Percentiles rank a stretch among this genome's conserved stretches.
Evolutionary conservation across 139 green algal genomes (phyloP).

Genomic region (Picochlorum sp.): DNA sequence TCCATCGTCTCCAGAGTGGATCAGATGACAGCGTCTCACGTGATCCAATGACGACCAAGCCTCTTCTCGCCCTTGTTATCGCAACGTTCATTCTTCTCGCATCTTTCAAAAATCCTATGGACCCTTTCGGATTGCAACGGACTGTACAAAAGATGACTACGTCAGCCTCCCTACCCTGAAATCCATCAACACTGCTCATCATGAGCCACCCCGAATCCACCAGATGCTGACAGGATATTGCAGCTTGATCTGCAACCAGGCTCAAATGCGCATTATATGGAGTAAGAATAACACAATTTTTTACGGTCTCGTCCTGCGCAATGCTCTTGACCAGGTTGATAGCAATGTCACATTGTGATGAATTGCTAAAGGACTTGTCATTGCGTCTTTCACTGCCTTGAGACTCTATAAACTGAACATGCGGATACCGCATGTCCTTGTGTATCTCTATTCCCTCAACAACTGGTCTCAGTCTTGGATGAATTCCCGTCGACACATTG

Average conservation of each 20-base stretch:
- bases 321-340: slow-evolving; percentile 27
- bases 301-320: slow-evolving; percentile 24
- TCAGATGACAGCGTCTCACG: slow-evolving; percentile 2
- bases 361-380: not conserved
- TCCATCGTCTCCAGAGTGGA: slow-evolving; percentile 34
- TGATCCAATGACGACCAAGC: slow-evolving; percentile 61
- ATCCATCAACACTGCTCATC: slow-evolving; percentile 36
- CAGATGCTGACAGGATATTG: not conserved
- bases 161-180: slow-evolving; percentile 88
- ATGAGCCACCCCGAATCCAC: slow-evolving; percentile 4
- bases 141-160: slow-evolving; percentile 82
- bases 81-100: slow-evolving; percentile 82
- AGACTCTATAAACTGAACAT: not conserved
- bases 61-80: slow-evolving; percentile 68
- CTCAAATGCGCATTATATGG: slow-evolving; percentile 67
- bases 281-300: slow-evolving; percentile 63
- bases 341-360: slow-evolving; percentile 48
- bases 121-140: slow-evolving; percentile 53
- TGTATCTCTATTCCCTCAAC: not conserved
- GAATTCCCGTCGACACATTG: slow-evolving; percentile 31
- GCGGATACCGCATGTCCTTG: not conserved
- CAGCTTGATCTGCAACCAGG: slow-evolving; percentile 4
- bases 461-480: slow-evolving; percentile 18
- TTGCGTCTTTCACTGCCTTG: not conserved
- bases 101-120: slow-evolving; percentile 81